These are phyloP conservation scores for Leccinum pellstonianum DNA, from an alignment of 768 basidiomycete genomes.

Conservation along the genomic window DNA sequence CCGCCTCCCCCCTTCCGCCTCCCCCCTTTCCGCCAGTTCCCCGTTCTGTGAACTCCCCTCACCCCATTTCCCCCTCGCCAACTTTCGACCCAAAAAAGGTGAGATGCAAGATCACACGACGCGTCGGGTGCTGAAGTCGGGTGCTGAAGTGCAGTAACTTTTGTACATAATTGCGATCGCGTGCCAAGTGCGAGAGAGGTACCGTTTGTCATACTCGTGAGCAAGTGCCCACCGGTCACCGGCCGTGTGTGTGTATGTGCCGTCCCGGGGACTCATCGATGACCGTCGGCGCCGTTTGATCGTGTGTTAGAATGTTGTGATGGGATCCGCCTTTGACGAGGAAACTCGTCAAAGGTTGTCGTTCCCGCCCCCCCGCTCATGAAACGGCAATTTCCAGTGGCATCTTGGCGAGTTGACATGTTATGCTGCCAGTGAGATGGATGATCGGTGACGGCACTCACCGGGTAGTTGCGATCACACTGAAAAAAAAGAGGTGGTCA, in stretches of 20 bases:
- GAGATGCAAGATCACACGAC: neutral
- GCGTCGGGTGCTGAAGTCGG: neutral
- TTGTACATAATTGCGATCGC: neutral
- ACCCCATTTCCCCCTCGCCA: neutral
- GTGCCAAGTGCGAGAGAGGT: neutral
- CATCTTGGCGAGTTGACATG: neutral
- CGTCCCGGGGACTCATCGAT: neutral
- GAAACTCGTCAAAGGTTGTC: neutral
- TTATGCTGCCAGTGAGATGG: neutral
- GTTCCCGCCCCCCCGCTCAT: neutral
- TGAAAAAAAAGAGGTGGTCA: neutral
- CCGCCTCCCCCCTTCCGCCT: neutral
- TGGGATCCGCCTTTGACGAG: neutral
- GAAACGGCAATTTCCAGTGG: neutral
- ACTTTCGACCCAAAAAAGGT: neutral
- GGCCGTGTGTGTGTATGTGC: neutral
- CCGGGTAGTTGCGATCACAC: neutral
- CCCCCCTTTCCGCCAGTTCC: neutral
- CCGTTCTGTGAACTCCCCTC: neutral
- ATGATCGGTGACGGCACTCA: neutral
- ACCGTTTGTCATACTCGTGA: neutral
- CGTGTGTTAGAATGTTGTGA: neutral
- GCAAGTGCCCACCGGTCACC: neutral
- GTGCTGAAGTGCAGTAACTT: neutral
- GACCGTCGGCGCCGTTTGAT: neutral